Evolutionary conservation across 148 eudicot genomes (phyloP).

Genomic region (Camellia lanceoleosa): DNA sequence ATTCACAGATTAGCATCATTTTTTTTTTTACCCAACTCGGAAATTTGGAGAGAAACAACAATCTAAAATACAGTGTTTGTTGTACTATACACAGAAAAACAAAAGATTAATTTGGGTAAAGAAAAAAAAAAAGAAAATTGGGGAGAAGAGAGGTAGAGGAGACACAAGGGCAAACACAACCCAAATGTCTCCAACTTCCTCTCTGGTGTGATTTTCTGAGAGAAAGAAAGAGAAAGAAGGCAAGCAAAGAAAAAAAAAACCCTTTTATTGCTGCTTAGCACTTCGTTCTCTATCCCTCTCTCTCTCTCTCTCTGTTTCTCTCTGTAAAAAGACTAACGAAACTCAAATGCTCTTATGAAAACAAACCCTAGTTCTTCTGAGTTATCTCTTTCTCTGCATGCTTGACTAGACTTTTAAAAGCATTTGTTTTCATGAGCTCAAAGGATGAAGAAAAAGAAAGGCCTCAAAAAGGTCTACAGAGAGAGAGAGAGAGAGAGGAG

Average conservation of each 20-base stretch:
- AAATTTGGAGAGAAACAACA: not conserved
- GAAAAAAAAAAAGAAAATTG: not conserved
- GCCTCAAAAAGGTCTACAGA: not conserved
- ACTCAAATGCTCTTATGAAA: slow-evolving; percentile 1
- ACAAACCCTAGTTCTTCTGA: slow-evolving; percentile 15
- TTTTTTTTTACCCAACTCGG: not conserved
- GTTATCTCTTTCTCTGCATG: slow-evolving; percentile 49
- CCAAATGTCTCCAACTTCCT: slow-evolving; percentile 78
- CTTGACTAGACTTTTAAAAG: slow-evolving; percentile 37
- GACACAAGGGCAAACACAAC: slow-evolving; percentile 57
- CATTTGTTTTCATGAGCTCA: slow-evolving; percentile 19
- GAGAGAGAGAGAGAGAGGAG: not conserved
- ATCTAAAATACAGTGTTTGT: not conserved
- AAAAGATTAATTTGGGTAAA: not conserved
- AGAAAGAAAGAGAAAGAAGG: slow-evolving; percentile 30
- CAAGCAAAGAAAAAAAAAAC: not conserved
- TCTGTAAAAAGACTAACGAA: not conserved
- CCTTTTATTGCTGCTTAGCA: slow-evolving; percentile 7
- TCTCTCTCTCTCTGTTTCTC: slow-evolving; percentile 8
- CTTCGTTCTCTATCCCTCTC: slow-evolving; percentile 33
- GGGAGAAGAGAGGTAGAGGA: slow-evolving; percentile 58
- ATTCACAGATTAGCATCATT: not conserved
- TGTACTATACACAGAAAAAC: not conserved
- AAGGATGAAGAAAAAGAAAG: slow-evolving; percentile 7
- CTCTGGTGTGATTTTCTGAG: slow-evolving; percentile 17